Conservation (phyloP, 768 basidiomycete species). For the Macrocybe gigantea region DNA sequence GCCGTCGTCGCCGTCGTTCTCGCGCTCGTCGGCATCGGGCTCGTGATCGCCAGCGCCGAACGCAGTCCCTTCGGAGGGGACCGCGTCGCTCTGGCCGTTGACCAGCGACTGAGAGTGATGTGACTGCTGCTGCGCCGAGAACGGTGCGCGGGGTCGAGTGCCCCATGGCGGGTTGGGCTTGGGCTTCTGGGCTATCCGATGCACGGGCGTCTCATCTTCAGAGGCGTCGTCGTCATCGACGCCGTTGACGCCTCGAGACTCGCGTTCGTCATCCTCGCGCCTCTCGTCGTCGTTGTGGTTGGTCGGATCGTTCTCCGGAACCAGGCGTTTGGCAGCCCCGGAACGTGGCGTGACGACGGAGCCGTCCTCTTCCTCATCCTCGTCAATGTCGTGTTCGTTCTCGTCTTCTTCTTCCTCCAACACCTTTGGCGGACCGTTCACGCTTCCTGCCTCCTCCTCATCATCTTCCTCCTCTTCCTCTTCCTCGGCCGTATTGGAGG, state of each 20-base stretch:
- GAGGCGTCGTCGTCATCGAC: conserved; percentile 11
- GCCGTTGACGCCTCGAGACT: conserved; percentile 4
- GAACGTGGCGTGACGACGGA: conserved; percentile 7
- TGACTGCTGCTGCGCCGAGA: conserved; percentile 3
- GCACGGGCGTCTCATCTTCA: conserved; percentile 9
- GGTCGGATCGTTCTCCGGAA: not conserved
- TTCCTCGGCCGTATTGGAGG: conserved; percentile 31
- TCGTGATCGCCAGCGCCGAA: not conserved
- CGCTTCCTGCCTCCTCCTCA: conserved; percentile 13
- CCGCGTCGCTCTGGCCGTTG: too few species aligned
- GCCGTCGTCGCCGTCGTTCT: conserved; percentile 11
- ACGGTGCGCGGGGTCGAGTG: too few species aligned
- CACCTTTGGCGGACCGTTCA: conserved; percentile 31
- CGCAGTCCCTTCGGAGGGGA: too few species aligned
- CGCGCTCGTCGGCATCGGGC: conserved; percentile 3
- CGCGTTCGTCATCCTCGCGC: conserved; percentile 13
- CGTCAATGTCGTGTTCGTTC: conserved; percentile 31
- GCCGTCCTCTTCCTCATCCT: conserved; percentile 29
- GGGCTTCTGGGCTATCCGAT: conserved; percentile 6
- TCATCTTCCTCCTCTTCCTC: conserved; percentile 49
- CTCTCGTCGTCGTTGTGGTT: conserved; percentile 3
- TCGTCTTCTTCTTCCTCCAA: conserved; percentile 62
- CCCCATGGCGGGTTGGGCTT: conserved; percentile 5
- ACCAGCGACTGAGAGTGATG: not conserved
- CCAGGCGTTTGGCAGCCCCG: too few species aligned